phyloP scores from a whole-genome alignment of 2,329 filamentous ascomycete genomes.

The Aspergillus uvarum region DNA sequence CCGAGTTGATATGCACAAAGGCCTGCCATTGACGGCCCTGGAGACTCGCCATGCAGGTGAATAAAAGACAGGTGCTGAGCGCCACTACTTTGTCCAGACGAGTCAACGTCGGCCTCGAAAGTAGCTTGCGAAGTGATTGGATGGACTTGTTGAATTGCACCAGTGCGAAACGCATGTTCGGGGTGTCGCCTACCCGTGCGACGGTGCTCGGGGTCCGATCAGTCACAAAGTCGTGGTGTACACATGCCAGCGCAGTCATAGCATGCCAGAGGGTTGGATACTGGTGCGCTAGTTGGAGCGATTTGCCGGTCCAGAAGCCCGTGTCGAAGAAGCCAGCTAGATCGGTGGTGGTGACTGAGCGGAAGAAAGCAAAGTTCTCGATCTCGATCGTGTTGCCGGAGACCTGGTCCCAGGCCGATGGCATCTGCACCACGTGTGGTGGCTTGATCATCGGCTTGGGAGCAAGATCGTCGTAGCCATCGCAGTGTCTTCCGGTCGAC shows the following conservation, averaged over 20 bases:
- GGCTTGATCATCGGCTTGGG: background rate
- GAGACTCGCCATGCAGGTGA: constrained; percentile 3
- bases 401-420: background rate
- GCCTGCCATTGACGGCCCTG: constrained; percentile 6
- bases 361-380: constrained; percentile 2
- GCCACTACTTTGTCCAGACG: background rate
- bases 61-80: constrained; percentile 6
- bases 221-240: constrained; percentile 3
- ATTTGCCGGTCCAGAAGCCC: background rate
- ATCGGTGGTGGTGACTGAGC: background rate
- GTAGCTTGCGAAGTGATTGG: background rate
- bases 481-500: constrained; percentile 7
- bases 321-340: constrained; percentile 1
- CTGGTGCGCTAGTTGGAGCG: background rate
- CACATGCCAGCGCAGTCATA: constrained; percentile 6
- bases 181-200: background rate
- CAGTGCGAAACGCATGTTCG: background rate
- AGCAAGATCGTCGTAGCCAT: background rate
- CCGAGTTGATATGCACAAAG: constrained; percentile 10
- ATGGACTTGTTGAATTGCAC: constrained; percentile 4
- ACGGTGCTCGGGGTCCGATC: background rate
- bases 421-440: background rate
- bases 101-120: background rate
- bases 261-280: constrained; percentile 8
- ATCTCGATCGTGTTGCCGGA: background rate